A percentile compares a stretch with the other conserved stretches of the same genome.
Evolutionary conservation across 208 protist species (phyloP).

Genomic region (Leptomonas seymouri): DNA sequence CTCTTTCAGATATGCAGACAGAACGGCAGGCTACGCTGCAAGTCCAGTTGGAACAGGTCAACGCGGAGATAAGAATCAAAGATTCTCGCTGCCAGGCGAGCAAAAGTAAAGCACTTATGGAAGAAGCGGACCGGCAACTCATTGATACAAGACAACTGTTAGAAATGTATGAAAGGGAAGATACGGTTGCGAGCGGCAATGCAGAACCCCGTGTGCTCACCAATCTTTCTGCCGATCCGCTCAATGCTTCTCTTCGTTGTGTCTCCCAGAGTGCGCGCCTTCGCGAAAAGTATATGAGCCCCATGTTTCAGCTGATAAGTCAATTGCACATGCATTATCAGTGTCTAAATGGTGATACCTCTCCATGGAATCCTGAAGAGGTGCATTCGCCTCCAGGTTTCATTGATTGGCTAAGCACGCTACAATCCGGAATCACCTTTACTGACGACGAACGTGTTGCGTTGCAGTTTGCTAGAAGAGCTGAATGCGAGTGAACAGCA

Average conservation of each 20-base stretch:
- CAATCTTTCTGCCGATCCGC: not conserved
- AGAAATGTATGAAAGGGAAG: too few relatives aligned
- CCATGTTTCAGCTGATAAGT: not conserved
- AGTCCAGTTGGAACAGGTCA: conserved; percentile 5
- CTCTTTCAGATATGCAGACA: not conserved
- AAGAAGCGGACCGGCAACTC: not conserved
- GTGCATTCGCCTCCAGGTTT: not conserved
- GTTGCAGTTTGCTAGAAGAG: not conserved
- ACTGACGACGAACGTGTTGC: conserved; percentile 1
- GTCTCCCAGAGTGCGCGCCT: not conserved
- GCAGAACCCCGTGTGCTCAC: not conserved
- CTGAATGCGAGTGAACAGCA: not conserved
- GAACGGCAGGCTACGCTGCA: conserved; percentile 23
- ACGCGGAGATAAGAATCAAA: not conserved
- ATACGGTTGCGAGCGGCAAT: not conserved
- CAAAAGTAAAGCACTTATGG: too few relatives aligned
- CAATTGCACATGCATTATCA: not conserved
- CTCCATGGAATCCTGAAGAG: not conserved
- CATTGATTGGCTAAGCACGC: not conserved
- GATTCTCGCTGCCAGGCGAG: not conserved
- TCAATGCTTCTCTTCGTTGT: not conserved
- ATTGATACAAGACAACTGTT: not conserved
- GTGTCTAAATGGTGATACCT: not conserved
- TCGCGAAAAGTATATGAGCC: not conserved
- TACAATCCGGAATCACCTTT: not conserved